A percentile compares a stretch with the other conserved stretches of the same genome.
These are phyloP conservation scores for Aureobasidium sp. DNA, from an alignment of 2,329 filamentous ascomycete species.

Conservation along the genomic window DNA sequence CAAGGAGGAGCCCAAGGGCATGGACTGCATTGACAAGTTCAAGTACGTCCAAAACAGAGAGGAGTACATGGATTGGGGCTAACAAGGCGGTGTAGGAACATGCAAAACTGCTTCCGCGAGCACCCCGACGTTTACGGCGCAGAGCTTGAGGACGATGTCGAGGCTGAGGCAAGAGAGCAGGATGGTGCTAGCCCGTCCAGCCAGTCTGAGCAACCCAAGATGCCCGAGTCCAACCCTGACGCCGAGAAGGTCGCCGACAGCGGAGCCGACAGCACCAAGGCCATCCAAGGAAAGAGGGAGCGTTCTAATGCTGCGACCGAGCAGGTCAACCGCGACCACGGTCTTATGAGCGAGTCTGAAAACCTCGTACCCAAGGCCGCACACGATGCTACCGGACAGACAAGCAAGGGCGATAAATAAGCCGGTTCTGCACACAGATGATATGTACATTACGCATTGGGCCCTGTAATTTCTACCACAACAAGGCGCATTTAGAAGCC, in stretches of 20 bases:
- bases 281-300: constrained; percentile 18
- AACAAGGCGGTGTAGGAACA: constrained; percentile 51
- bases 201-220: neutral
- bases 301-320: constrained; percentile 22
- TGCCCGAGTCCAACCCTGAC: constrained; percentile 6
- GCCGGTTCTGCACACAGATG: neutral
- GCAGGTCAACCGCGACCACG: constrained; percentile 25
- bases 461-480: neutral
- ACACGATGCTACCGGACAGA: constrained; percentile 30
- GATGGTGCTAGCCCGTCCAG: neutral
- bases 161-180: constrained; percentile 12
- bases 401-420: constrained; percentile 9
- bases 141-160: constrained; percentile 64
- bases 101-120: constrained; percentile 94
- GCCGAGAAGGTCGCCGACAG: constrained; percentile 18
- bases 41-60: constrained; percentile 54
- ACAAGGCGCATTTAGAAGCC: neutral
- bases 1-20: constrained; percentile 88
- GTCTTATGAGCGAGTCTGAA: constrained; percentile 32
- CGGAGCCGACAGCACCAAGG: constrained; percentile 14
- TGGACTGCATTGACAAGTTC: constrained; percentile 97
- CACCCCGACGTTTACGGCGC: constrained; percentile 90
- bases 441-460: constrained; percentile 7
- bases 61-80: constrained; percentile 23
- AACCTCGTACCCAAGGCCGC: constrained; percentile 40